phyloP scores from a whole-genome alignment of 768 basidiomycete genomes.

The Kwoniella sp. region DNA sequence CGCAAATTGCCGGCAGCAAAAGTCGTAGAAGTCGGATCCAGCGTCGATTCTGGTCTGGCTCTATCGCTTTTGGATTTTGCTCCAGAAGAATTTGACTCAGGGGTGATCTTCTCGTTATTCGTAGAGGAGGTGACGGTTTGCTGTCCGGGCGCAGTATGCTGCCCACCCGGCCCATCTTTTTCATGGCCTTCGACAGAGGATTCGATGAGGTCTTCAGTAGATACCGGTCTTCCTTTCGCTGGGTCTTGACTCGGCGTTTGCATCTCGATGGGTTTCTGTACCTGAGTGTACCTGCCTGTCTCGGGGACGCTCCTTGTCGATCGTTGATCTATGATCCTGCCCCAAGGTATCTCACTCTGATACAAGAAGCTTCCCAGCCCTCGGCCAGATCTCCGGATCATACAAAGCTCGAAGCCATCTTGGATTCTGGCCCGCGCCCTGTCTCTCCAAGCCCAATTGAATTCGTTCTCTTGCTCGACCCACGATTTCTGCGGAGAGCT shows the following conservation, averaged over 20 bases:
- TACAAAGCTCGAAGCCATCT: slow-evolving; percentile 81
- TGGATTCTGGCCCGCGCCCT: slow-evolving; percentile 70
- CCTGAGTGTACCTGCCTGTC: background rate
- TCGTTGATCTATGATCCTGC: slow-evolving; percentile 5
- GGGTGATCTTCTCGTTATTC: background rate
- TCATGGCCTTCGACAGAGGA: slow-evolving; percentile 11
- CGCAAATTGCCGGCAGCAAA: background rate
- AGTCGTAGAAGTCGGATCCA: slow-evolving; percentile 7
- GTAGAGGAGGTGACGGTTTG: background rate
- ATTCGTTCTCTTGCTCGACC: slow-evolving; percentile 58
- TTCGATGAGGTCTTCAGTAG: background rate
- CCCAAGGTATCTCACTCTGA: slow-evolving; percentile 18
- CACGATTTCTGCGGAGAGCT: slow-evolving; percentile 38
- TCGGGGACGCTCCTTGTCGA: background rate
- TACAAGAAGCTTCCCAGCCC: slow-evolving; percentile 7
- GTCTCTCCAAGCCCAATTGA: slow-evolving; percentile 80
- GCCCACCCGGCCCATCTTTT: background rate
- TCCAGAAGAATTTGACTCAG: slow-evolving; percentile 2
- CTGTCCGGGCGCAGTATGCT: background rate
- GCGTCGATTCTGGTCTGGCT: slow-evolving; percentile 15
- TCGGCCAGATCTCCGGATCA: slow-evolving; percentile 54
- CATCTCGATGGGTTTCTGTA: background rate
- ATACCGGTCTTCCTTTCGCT: background rate
- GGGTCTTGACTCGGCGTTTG: background rate
- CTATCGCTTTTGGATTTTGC: background rate